These are phyloP conservation scores for Cyberlindnera veronae DNA, from an alignment of 805 yeast species.

Conservation along the genomic window DNA sequence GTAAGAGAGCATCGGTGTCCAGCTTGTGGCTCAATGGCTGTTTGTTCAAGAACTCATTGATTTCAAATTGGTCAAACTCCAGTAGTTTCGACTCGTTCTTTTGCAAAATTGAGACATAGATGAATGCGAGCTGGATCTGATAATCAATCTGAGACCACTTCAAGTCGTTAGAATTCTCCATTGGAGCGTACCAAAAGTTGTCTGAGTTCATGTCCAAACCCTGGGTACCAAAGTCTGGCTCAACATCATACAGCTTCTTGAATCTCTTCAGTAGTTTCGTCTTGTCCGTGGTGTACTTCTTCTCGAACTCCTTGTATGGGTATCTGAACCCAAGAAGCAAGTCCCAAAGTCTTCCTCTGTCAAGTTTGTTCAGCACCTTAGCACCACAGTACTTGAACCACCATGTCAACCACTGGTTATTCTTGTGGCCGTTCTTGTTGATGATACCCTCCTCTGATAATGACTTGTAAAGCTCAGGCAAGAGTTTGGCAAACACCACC, in stretches of 20 bases:
- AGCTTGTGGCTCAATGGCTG: slow-evolving; percentile 17
- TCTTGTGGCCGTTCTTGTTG: slow-evolving; percentile 45
- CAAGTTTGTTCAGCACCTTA: slow-evolving; percentile 75
- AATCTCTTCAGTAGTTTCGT: slow-evolving; percentile 21
- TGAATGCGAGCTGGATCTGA: slow-evolving; percentile 71
- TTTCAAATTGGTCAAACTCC: slow-evolving; percentile 89
- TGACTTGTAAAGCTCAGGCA: slow-evolving; percentile 75
- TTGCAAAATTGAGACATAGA: slow-evolving; percentile 74
- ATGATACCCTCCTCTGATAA: slow-evolving; percentile 78
- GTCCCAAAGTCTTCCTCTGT: slow-evolving; percentile 91
- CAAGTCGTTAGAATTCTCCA: slow-evolving; percentile 24
- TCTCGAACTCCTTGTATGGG: slow-evolving; percentile 25
- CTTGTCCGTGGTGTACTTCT: slow-evolving; percentile 12
- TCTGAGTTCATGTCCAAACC: slow-evolving; percentile 13
- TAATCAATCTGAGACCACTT: slow-evolving; percentile 67
- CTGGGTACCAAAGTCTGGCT: not conserved
- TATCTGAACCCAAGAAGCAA: slow-evolving; percentile 73
- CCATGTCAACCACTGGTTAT: slow-evolving; percentile 91
- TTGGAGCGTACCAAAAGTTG: slow-evolving; percentile 22
- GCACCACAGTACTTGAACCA: slow-evolving; percentile 92
- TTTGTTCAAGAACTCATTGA: slow-evolving; percentile 68
- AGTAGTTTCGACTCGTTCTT: slow-evolving; percentile 73
- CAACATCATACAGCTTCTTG: slow-evolving; percentile 20
- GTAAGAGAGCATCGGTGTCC: slow-evolving; percentile 26
- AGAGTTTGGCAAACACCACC: slow-evolving; percentile 51